A percentile compares a stretch with the other conserved stretches of the same genome.
Conservation (phyloP, 2,329 filamentous ascomycete genomes). For the Mariannaea elegans region DNA sequence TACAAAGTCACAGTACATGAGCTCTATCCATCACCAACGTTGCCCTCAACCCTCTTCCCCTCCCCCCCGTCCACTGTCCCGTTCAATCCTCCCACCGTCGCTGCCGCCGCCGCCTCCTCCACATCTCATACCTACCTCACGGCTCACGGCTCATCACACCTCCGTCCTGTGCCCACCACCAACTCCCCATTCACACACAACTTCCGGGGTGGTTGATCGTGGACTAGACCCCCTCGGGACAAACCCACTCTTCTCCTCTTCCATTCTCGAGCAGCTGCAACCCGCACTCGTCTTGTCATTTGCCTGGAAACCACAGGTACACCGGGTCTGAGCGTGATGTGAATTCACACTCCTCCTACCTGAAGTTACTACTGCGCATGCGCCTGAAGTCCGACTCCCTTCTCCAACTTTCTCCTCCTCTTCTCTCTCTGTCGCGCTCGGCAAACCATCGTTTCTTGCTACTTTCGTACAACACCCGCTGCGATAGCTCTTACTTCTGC, state of each 20-base stretch:
- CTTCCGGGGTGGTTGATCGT: background rate
- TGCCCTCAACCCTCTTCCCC: background rate
- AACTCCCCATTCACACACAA: background rate
- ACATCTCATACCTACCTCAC: slow-evolving; percentile 10
- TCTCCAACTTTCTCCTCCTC: background rate
- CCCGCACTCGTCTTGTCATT: slow-evolving; percentile 14
- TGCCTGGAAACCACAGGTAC: slow-evolving; percentile 1
- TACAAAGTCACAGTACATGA: slow-evolving; percentile 4
- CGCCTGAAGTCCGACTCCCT: slow-evolving; percentile 13
- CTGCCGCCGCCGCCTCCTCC: slow-evolving; percentile 13
- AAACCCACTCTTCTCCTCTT: slow-evolving; percentile 4
- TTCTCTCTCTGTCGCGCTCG: background rate
- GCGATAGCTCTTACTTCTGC: background rate
- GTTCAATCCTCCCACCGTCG: slow-evolving; percentile 12
- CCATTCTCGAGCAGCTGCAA: slow-evolving; percentile 8
- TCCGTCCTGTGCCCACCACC: background rate
- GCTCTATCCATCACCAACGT: background rate
- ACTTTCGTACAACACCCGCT: background rate
- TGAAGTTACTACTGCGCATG: slow-evolving; percentile 14
- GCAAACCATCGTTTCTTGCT: background rate
- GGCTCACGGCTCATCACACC: background rate
- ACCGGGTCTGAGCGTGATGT: slow-evolving; percentile 18
- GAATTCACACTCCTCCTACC: slow-evolving; percentile 20
- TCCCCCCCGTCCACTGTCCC: background rate
- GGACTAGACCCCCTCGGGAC: background rate